Evolutionary conservation across 148 eudicot genomes (phyloP).

Genomic region (Rhododendron griersonianum): DNA sequence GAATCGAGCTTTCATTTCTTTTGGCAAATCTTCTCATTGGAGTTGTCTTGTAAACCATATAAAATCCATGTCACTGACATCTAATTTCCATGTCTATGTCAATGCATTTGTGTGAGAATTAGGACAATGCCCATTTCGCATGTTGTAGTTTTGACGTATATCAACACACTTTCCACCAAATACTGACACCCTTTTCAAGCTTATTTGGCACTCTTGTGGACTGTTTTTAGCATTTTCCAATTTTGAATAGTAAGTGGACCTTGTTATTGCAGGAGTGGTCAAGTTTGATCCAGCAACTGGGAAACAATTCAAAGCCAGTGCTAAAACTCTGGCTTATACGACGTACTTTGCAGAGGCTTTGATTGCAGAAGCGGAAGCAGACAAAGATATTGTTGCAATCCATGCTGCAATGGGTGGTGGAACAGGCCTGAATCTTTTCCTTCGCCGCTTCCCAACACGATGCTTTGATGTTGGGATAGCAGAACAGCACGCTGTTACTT

Average conservation of each 20-base stretch:
- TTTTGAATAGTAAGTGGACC: not conserved
- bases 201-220: not conserved
- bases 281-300: constrained; percentile 98
- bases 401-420: constrained; percentile 99
- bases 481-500: constrained; percentile 92
- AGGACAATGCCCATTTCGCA: not conserved
- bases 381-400: constrained; percentile 75
- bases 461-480: constrained; percentile 98
- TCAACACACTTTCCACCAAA: not conserved
- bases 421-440: constrained; percentile 80
- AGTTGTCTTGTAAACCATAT: not conserved
- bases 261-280: constrained; percentile 57
- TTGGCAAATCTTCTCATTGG: not conserved
- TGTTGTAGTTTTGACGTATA: not conserved
- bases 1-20: not conserved
- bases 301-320: constrained; percentile 63
- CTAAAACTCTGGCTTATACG: constrained; percentile 67
- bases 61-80: not conserved
- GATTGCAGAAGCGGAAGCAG: constrained; percentile 84
- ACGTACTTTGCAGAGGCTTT: constrained; percentile 85
- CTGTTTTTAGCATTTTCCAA: not conserved
- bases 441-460: constrained; percentile 64
- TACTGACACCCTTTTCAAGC: not conserved
- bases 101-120: not conserved
- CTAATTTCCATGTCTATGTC: not conserved